Evolutionary conservation across 345 rosid species (phyloP), one percentile per base, ranked within the genome.

Genomic region (Ceriops decandra): DNA sequence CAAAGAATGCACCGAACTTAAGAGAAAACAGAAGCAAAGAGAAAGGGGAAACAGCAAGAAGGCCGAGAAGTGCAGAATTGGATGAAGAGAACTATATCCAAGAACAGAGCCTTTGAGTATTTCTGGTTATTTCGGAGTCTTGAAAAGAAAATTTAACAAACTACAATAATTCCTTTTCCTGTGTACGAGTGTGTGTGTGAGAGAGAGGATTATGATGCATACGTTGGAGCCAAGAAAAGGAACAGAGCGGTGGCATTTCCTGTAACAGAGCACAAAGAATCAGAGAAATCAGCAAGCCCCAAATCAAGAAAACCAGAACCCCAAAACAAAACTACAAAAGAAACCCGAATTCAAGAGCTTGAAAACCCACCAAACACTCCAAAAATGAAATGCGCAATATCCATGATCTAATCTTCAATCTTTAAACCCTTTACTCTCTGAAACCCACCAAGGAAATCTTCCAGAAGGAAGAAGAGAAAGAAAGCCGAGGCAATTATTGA

Each of bases 201-300:
- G 31, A 58, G 64, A 38, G 30, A 19, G 1, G 16, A 17, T 60
- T 66, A 38, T 32, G 53, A 42, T 24, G 68, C 90, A 60, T 81
- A 95, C 99, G 81, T 71, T 30, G 99, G 99, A 67, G 98, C 76
- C 82, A 95, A 78, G 90, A 91, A 95, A 60, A 95, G 97, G 82
- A 95, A 91, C 76, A 90, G 76, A 72, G 96, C 99, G 60, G 98
- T 87, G 31, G 96, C 99, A 81, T 95, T 95, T 72, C 99, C 99
- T 95, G 93, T 11, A 76, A 77, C 21, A 33, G n/a, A 24, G 57
- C 49, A 42, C 49, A 11, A 42, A 19, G 24, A 20, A 6, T 51
- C 6, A 65, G 24, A 64, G 66, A 20, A 4, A 60, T 66, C 62
- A 32, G 36, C 30, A 52, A 28, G 60, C 24, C 6, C 74, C 19